Base-by-base conservation (phyloP, 2,329 filamentous ascomycete species). In the Colletotrichum liaoningense region DNA sequence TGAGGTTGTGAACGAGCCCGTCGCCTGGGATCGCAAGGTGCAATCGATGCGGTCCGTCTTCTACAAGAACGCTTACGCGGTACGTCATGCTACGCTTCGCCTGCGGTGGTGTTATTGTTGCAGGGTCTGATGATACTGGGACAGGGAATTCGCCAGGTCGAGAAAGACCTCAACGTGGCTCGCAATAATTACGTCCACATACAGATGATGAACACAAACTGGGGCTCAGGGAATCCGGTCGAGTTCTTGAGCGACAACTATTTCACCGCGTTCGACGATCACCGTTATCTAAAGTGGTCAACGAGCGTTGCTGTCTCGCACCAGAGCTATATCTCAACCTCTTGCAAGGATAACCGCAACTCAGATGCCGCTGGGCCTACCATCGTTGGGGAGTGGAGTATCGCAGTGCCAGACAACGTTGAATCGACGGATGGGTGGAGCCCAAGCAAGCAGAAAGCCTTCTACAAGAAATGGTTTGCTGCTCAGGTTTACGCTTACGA, bases 321-420 rank as follows among this genome's bases (percentile, higher is more conserved):
- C 70, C 79, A 82, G 2, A 84, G 82, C 8, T 92, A 91, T 74
- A 83, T 92, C 54, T 68, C 77, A 2, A 83, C 85, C 3, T 87
- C 87, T 1, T 92, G 90, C 80, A 81, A 77, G 9, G 83, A 85
- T 66, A 80, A 87, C 75, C 83, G 85, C 24, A 80, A 81, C 59
- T 80, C 80, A 14, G 84, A 85, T 76, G 75, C 76, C 49, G 79
- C 80, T 16, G 81, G 76, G 49, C 86, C 88, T 3, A 84, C 86
- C 19, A 83, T 91, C 28, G 85, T 92, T 1, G 89, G 89, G 38
- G 90, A 92, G 78, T 92, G 88, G 86, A 87, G 86, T 54, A 79
- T 92, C 9, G 84, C 84, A 49, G 85, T 88, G 1, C 86, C 87
- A 9, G 85, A 86, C 74, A 78, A 85, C n/a, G 80, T 89, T 7